Percentiles rank a stretch among this genome's conserved stretches.
Evolutionary conservation across 805 yeast genomes (phyloP).

Genomic region (Cyberlindnera misumaiensis): DNA sequence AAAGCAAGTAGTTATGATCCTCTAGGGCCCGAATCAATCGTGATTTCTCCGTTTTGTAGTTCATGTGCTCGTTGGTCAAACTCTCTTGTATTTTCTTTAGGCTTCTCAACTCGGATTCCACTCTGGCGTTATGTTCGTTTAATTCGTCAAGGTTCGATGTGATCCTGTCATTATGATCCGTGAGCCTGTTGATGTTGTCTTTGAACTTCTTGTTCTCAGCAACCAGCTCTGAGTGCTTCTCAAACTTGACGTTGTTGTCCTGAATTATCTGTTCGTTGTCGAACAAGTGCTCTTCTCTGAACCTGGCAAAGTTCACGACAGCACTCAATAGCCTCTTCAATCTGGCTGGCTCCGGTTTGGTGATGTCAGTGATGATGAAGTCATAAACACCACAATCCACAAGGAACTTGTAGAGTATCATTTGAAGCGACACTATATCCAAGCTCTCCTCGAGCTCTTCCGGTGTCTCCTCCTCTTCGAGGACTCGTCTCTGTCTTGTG

Average conservation of each 20-base stretch:
- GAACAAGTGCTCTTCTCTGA: constrained; percentile 67
- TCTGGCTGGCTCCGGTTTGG: constrained; percentile 69
- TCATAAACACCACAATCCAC: constrained; percentile 72
- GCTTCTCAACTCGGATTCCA: constrained; percentile 56
- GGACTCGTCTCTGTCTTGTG: constrained; percentile 11
- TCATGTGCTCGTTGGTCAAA: constrained; percentile 52
- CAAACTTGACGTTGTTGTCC: constrained; percentile 43
- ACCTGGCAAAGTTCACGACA: constrained; percentile 77
- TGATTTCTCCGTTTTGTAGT: constrained; percentile 58
- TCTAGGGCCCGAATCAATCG: constrained; percentile 52
- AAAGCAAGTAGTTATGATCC: constrained; percentile 47
- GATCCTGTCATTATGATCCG: constrained; percentile 22
- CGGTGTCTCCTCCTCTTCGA: constrained; percentile 5
- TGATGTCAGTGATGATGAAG: constrained; percentile 65
- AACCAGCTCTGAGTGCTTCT: constrained; percentile 36
- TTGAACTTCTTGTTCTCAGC: constrained; percentile 33
- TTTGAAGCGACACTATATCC: constrained; percentile 48
- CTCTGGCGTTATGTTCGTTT: constrained; percentile 42
- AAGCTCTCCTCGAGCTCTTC: constrained; percentile 35
- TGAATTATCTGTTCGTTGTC: constrained; percentile 61
- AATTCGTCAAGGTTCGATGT: constrained; percentile 33
- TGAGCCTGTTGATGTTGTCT: constrained; percentile 30
- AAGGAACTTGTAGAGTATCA: constrained; percentile 55
- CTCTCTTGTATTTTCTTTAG: constrained; percentile 58
- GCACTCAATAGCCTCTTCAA: constrained; percentile 67